Conservation (phyloP, 2,329 filamentous ascomycete species). For the Biscogniauxia mediterranea region DNA sequence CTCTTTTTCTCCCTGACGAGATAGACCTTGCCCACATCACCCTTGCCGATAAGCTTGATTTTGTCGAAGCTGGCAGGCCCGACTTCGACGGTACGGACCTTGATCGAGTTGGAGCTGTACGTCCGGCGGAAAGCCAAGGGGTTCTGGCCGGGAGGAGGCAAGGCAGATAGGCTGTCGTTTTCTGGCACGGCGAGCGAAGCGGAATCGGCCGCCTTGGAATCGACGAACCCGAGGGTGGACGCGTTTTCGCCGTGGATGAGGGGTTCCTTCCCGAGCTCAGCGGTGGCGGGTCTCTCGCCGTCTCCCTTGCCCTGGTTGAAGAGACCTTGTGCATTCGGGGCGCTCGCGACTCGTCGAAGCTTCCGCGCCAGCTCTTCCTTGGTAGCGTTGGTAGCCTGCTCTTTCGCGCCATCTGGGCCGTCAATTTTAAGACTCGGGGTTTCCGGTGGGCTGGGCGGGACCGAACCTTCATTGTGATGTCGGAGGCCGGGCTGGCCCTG, state of each 20-base stretch:
- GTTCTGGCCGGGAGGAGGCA: constrained; percentile 66
- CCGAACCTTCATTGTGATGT: constrained; percentile 91
- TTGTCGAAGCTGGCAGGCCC: constrained; percentile 96
- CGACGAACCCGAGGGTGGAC: constrained; percentile 45
- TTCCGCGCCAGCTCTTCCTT: constrained; percentile 95
- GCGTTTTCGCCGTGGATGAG: constrained; percentile 57
- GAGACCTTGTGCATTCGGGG: constrained; percentile 92
- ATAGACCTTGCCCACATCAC: constrained; percentile 98
- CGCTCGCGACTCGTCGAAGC: constrained; percentile 88
- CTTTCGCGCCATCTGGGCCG: constrained; percentile 61
- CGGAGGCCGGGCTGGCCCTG: constrained; percentile 90
- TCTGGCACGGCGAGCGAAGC: constrained; percentile 42
- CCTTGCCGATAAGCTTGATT: constrained; percentile 98
- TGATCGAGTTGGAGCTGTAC: constrained; percentile 99
- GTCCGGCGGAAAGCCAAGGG: constrained; percentile 83
- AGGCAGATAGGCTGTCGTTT: constrained; percentile 55
- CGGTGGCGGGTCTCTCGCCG: constrained; percentile 74
- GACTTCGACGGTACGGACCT: constrained; percentile 95
- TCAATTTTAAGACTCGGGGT: constrained; percentile 77
- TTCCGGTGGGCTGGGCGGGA: constrained; percentile 88
- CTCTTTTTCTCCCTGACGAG: constrained; percentile 98
- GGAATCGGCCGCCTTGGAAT: constrained; percentile 41
- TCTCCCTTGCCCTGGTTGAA: constrained; percentile 61
- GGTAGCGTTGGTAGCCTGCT: constrained; percentile 71
- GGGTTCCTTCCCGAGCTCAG: constrained; percentile 82